A percentile compares a stretch with the other conserved stretches of the same genome.
Conservation (phyloP, 768 basidiomycete species). For the Rhodotorula kratochvilovae region DNA sequence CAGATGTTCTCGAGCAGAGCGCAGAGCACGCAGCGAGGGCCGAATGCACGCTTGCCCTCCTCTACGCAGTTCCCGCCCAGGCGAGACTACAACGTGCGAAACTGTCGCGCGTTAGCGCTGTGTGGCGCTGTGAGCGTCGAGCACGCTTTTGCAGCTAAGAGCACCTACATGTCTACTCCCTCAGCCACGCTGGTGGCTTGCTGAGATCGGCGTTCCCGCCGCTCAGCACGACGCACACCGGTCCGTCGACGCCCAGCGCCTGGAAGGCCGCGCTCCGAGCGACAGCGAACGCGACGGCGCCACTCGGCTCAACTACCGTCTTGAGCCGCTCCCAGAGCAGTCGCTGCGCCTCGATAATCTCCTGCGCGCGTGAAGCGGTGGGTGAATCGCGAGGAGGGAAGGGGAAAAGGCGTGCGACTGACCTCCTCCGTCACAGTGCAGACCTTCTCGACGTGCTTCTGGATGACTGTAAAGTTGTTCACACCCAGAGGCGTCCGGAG, state of each 20-base stretch:
- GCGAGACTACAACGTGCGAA: too few relatives aligned
- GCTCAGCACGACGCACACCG: not conserved
- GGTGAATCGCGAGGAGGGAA: not conserved
- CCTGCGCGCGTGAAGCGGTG: not conserved
- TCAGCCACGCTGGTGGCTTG: not conserved
- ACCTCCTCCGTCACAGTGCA: conserved; percentile 40
- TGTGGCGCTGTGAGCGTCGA: too few relatives aligned
- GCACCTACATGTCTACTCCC: not conserved
- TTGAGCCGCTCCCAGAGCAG: conserved; percentile 44
- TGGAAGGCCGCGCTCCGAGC: conserved; percentile 35
- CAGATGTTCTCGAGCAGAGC: too few relatives aligned
- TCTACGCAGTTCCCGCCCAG: too few relatives aligned
- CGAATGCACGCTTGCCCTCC: too few relatives aligned
- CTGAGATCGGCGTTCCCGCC: conserved; percentile 2
- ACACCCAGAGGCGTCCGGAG: conserved; percentile 41
- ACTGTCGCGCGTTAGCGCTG: too few relatives aligned
- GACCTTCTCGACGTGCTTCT: conserved; percentile 39
- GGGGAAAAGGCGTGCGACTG: not conserved
- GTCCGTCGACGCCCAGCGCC: not conserved
- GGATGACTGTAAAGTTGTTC: conserved; percentile 21
- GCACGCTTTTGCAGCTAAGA: too few relatives aligned
- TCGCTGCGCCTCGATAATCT: conserved; percentile 42
- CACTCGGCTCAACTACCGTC: conserved; percentile 43
- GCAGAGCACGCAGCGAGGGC: too few relatives aligned
- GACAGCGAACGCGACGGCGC: conserved; percentile 43